Conservation (phyloP, 1,284 basidiomycete genomes). For the Apiotrichum gracile region DNA sequence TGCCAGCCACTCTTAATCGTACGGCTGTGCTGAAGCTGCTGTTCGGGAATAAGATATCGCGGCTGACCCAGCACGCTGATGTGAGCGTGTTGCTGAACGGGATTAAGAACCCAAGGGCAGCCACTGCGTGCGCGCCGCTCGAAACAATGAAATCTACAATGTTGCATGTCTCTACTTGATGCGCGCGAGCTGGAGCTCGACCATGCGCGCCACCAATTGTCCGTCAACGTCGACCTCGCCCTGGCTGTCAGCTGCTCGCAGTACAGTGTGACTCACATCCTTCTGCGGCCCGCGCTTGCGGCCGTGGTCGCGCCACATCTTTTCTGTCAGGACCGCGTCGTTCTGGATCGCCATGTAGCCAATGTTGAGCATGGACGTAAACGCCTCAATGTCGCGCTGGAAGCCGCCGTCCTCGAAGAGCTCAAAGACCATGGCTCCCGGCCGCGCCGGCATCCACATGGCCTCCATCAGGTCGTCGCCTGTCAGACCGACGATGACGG, state of each 20-base stretch:
- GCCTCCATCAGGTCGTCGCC: conserved; percentile 27
- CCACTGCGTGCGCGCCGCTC: too few relatives aligned
- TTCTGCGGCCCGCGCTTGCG: conserved; percentile 1
- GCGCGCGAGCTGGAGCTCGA: conserved; percentile 8
- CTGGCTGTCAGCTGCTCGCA: not conserved
- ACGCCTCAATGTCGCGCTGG: conserved; percentile 28
- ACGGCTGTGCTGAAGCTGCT: too few relatives aligned
- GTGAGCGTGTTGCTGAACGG: too few relatives aligned
- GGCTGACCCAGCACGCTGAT: too few relatives aligned
- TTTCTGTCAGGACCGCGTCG: conserved; percentile 3
- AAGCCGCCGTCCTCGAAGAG: conserved; percentile 28
- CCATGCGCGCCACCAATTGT: conserved; percentile 11
- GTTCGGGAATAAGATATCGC: too few relatives aligned
- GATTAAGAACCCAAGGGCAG: too few relatives aligned
- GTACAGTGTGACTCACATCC: not conserved
- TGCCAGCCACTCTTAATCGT: too few relatives aligned
- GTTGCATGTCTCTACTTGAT: not conserved
- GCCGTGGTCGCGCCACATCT: conserved; percentile 1
- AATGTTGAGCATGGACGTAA: conserved; percentile 29
- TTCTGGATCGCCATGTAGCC: conserved; percentile 30
- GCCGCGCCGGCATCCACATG: conserved; percentile 33
- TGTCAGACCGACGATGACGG: conserved; percentile 36
- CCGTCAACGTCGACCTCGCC: conserved; percentile 5
- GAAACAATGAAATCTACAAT: not conserved
- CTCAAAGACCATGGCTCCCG: conserved; percentile 23